These are phyloP conservation scores for Acorus calamus DNA, from an alignment of 106 monocot species.

Conservation along the genomic window DNA sequence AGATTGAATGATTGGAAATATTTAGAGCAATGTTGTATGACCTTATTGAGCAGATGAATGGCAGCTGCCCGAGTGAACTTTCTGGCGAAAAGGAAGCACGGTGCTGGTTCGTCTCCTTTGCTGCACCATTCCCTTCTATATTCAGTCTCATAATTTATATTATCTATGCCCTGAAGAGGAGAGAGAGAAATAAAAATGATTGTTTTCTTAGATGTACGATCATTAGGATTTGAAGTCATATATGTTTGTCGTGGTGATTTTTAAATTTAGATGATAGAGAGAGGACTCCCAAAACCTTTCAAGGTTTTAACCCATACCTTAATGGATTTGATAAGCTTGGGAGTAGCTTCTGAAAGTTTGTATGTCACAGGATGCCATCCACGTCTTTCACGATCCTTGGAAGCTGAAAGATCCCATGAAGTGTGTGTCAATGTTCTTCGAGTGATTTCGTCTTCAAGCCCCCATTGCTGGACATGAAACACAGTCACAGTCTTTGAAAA, in stretches of 20 bases:
- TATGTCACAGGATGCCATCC: conserved; percentile 97
- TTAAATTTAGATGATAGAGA: too few relatives aligned
- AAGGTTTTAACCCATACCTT: conserved; percentile 30
- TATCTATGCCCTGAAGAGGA: conserved; percentile 53
- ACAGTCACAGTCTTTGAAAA: neutral
- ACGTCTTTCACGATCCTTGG: conserved; percentile 64
- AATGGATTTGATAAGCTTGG: conserved; percentile 56
- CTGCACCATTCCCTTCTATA: conserved; percentile 89
- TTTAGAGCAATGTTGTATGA: conserved; percentile 4
- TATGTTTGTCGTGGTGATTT: too few relatives aligned
- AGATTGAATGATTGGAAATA: too few relatives aligned
- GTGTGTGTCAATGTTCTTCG: conserved; percentile 77
- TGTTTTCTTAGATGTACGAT: too few relatives aligned
- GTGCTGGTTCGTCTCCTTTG: conserved; percentile 37
- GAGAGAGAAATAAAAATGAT: too few relatives aligned
- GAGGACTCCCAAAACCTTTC: too few relatives aligned
- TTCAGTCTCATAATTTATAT: conserved; percentile 83
- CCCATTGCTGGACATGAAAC: conserved; percentile 46
- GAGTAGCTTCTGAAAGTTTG: conserved; percentile 73
- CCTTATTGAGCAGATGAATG: conserved; percentile 23
- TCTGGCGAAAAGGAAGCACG: conserved; percentile 39
- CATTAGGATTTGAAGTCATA: too few relatives aligned
- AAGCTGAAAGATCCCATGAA: conserved; percentile 76
- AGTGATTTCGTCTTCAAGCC: conserved; percentile 78
- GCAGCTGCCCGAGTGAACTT: conserved; percentile 39